phyloP scores from a whole-genome alignment of 306 rosid genomes.

The Fragaria iinumae region DNA sequence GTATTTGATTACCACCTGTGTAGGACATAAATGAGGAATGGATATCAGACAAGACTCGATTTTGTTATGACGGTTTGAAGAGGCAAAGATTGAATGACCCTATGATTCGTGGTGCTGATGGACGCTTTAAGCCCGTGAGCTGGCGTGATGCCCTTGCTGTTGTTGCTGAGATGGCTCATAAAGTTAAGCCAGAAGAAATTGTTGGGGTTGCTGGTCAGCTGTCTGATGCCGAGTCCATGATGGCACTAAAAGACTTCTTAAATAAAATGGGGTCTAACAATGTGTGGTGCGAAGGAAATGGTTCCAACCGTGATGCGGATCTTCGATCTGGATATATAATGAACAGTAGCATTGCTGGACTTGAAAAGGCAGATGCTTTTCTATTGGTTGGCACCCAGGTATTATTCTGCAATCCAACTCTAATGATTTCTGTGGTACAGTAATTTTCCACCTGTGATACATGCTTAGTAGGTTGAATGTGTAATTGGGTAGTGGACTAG shows the following conservation, averaged over 20 bases:
- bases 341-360: conserved; percentile 84
- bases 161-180: conserved; percentile 74
- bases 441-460: not conserved
- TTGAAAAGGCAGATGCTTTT: conserved; percentile 91
- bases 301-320: conserved; percentile 66
- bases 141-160: conserved; percentile 96
- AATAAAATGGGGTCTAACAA: conserved; percentile 88
- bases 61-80: conserved; percentile 96
- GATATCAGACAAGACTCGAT: conserved; percentile 99
- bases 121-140: conserved; percentile 82
- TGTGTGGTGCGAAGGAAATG: conserved; percentile 92
- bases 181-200: conserved; percentile 77
- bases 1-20: conserved; percentile 16
- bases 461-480: conserved; percentile 12
- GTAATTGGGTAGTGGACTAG: not conserved
- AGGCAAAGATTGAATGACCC: conserved; percentile 99
- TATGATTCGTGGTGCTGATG: conserved; percentile 94
- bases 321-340: conserved; percentile 87
- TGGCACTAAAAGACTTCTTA: conserved; percentile 85
- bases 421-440: conserved; percentile 8
- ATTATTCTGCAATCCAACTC: conserved; percentile 22
- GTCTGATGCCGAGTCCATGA: conserved; percentile 97
- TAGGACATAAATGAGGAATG: conserved; percentile 99
- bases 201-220: conserved; percentile 91
- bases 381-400: conserved; percentile 98